Conservation (phyloP, 129 eudicot species). For the Escallonia herrerae region DNA sequence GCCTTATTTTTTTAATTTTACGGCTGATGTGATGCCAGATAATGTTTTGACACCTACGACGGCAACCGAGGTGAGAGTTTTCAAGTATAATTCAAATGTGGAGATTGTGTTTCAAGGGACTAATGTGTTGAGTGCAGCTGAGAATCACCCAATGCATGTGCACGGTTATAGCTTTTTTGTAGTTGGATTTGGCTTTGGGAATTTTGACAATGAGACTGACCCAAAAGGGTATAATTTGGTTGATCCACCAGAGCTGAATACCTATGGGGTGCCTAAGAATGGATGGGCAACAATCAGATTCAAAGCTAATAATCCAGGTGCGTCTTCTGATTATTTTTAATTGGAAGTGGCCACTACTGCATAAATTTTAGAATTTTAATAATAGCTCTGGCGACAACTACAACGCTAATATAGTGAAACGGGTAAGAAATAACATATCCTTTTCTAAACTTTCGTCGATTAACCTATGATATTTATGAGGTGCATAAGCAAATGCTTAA, state of each 20-base stretch:
- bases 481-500: too few species aligned
- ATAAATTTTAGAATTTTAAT: too few species aligned
- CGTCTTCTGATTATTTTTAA: not conserved
- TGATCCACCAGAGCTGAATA: not conserved
- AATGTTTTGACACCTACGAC: conserved; percentile 10
- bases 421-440: too few species aligned
- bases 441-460: too few species aligned
- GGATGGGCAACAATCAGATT: not conserved
- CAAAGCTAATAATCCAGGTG: conserved; percentile 5
- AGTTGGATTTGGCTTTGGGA: not conserved
- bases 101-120: conserved; percentile 5
- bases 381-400: too few species aligned
- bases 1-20: conserved; percentile 25
- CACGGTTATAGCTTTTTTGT: conserved; percentile 1
- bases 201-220: not conserved
- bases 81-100: conserved; percentile 21
- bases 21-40: conserved; percentile 12
- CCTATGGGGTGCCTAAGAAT: not conserved
- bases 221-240: not conserved
- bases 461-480: too few species aligned
- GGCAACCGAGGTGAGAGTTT: conserved; percentile 13
- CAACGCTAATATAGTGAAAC: too few species aligned
- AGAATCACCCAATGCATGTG: not conserved
- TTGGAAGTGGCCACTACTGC: too few species aligned
- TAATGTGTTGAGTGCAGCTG: not conserved